phyloP scores from a whole-genome alignment of 2,329 filamentous ascomycete genomes.

The Metarhizium guizhouense region DNA sequence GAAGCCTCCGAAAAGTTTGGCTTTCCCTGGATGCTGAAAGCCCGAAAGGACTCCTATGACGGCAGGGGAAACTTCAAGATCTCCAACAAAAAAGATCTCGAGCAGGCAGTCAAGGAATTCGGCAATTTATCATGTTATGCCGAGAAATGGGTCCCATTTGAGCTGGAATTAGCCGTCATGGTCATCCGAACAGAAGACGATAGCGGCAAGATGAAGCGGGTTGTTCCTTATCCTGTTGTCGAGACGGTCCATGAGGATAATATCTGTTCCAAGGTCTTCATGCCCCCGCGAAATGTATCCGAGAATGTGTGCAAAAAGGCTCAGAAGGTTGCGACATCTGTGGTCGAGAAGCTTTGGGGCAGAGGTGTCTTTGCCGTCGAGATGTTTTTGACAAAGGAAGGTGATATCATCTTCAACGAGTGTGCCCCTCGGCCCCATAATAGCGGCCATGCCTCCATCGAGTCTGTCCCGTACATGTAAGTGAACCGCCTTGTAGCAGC shows the following conservation, averaged over 20 bases:
- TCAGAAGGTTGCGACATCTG: constrained; percentile 67
- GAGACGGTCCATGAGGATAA: constrained; percentile 94
- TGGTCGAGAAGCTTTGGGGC: constrained; percentile 72
- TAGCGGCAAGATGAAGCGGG: constrained; percentile 35
- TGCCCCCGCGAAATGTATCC: constrained; percentile 66
- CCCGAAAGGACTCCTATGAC: constrained; percentile 83
- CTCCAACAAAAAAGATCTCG: constrained; percentile 34
- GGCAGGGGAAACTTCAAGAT: constrained; percentile 62
- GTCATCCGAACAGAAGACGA: constrained; percentile 79
- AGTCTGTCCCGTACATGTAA: constrained; percentile 66
- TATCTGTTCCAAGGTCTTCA: constrained; percentile 88
- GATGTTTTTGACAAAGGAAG: constrained; percentile 77
- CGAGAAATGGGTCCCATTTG: constrained; percentile 82
- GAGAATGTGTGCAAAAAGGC: constrained; percentile 53
- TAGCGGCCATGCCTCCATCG: constrained; percentile 91
- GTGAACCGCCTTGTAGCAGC: neutral
- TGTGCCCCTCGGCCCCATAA: constrained; percentile 70
- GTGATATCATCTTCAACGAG: constrained; percentile 23
- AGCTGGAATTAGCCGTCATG: constrained; percentile 85
- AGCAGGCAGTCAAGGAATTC: constrained; percentile 60
- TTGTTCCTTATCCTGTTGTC: constrained; percentile 75
- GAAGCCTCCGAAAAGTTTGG: constrained; percentile 57
- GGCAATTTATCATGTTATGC: constrained; percentile 70
- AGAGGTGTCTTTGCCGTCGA: constrained; percentile 95
- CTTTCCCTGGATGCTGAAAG: constrained; percentile 88